phyloP scores from a whole-genome alignment of 768 basidiomycete species.

The Tricholoma sp. region DNA sequence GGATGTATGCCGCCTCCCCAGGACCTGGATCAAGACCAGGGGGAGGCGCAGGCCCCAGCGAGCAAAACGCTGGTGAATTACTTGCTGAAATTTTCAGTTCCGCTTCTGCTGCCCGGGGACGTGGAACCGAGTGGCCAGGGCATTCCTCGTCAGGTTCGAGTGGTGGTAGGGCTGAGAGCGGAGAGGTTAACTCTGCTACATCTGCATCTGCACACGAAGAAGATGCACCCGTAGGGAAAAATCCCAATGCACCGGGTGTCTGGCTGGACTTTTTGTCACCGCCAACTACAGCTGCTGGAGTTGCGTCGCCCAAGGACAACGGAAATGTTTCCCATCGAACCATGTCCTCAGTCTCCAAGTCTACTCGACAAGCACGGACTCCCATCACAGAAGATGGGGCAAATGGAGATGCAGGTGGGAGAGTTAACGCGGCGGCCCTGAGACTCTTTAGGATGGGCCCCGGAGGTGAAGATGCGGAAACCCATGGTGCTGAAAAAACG shows the following conservation, averaged over 20 bases:
- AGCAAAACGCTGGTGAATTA: conserved; percentile 16
- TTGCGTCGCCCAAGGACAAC: neutral
- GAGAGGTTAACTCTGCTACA: neutral
- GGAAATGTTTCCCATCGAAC: neutral
- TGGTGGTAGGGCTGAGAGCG: neutral
- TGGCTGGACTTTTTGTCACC: neutral
- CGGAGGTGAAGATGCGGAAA: neutral
- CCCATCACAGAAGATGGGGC: neutral
- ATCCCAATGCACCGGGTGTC: neutral
- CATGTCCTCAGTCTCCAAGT: neutral
- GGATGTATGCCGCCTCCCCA: neutral
- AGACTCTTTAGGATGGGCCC: neutral
- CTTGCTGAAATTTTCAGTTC: conserved; percentile 6
- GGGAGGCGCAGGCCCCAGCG: neutral
- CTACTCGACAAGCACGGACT: neutral
- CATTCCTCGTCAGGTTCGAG: neutral
- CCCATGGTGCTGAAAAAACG: neutral
- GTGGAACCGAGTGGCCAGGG: conserved; percentile 26
- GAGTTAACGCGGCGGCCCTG: neutral
- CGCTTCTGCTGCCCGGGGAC: conserved; percentile 11
- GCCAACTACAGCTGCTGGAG: neutral
- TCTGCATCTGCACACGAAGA: neutral
- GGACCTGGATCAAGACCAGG: neutral
- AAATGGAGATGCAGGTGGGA: neutral
- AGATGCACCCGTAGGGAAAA: neutral